Base-by-base conservation (phyloP, 129 eudicot genomes). In the Centrapalus pauciflorus region DNA sequence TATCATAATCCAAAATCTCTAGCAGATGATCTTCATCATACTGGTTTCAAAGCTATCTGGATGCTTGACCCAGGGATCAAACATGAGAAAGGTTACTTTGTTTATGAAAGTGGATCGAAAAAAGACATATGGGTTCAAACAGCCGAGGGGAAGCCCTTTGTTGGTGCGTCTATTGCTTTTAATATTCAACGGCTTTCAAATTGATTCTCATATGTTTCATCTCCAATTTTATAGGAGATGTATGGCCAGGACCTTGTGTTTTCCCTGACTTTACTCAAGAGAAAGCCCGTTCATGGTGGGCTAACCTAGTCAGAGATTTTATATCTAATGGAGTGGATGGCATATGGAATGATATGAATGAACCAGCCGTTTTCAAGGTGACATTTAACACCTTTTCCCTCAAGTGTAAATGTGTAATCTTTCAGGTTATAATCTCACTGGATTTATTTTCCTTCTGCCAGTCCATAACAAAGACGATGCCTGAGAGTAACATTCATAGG, bases 51-150 rank as follows among this genome's bases (percentile, higher is more conserved):
- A 30, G 99, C 96, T 58, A 89, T 86, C 63, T 93, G 99, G 99
- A 93, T 93, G 96, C 99, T 89, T 75, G 96, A 93, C 69, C 99
- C 99, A 16, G 99, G 96, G 67, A 86, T 89, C 72, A 93, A 93
- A 70, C 64, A 71, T 5, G 99, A 93, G 67, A 67, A 76, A 19
- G 95, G 96, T 55, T 93, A 93, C 69, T 86, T 77, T 64, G 86
- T 86, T 64, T 89, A 86, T 45, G 99, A 89, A 48, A 81, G 87
- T 76, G 99, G 96, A 48, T 69, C 96, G 29, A 82, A 93, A 61
- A 79, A 68, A 21, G 89, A 87, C 60, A 48, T 89, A 19, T 93
- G 99, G 99, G 64, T 86, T 70, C 89, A 89, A 72, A 84, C 87
- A 35, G 84, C 78, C 5, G 88, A 84, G 32, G 84, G 87, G 19